A percentile compares a stretch with the other conserved stretches of the same genome.
These are phyloP conservation scores for Cercophora scortea DNA, from an alignment of 495 filamentous ascomycete genomes.

Conservation along the genomic window DNA sequence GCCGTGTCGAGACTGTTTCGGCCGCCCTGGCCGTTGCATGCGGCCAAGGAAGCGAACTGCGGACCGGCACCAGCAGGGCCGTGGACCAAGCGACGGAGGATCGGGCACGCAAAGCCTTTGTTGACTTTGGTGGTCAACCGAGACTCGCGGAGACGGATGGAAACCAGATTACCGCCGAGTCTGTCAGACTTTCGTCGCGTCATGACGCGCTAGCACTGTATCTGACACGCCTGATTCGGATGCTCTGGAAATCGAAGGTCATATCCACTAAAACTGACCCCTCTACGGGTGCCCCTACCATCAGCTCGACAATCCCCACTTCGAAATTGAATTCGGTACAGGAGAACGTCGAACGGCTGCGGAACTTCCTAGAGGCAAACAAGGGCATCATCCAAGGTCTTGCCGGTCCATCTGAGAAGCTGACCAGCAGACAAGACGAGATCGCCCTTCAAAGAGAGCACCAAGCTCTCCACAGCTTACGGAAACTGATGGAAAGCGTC, in stretches of 20 bases:
- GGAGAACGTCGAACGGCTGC: slow-evolving; percentile 66
- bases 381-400: slow-evolving; percentile 87
- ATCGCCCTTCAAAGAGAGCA: slow-evolving; percentile 87
- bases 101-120: slow-evolving; percentile 75
- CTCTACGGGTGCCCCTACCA: slow-evolving; percentile 49
- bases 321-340: slow-evolving; percentile 68
- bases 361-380: slow-evolving; percentile 75
- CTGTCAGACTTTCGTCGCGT: slow-evolving; percentile 76
- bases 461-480: slow-evolving; percentile 78
- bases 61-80: slow-evolving; percentile 58
- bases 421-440: slow-evolving; percentile 76
- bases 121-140: slow-evolving; percentile 82
- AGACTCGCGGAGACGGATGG: slow-evolving; percentile 70
- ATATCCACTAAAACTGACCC: slow-evolving; percentile 26
- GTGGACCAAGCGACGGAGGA: slow-evolving; percentile 79
- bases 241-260: slow-evolving; percentile 67
- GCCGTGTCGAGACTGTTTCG: slow-evolving; percentile 75
- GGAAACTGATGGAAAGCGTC: slow-evolving; percentile 72
- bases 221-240: slow-evolving; percentile 73
- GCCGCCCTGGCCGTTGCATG: slow-evolving; percentile 95
- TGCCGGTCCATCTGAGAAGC: slow-evolving; percentile 72
- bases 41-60: slow-evolving; percentile 74
- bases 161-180: slow-evolving; percentile 54
- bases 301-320: slow-evolving; percentile 52
- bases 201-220: slow-evolving; percentile 85